Conservation (phyloP, 352 stramenopile species). For the Globisporangium irregulare region DNA sequence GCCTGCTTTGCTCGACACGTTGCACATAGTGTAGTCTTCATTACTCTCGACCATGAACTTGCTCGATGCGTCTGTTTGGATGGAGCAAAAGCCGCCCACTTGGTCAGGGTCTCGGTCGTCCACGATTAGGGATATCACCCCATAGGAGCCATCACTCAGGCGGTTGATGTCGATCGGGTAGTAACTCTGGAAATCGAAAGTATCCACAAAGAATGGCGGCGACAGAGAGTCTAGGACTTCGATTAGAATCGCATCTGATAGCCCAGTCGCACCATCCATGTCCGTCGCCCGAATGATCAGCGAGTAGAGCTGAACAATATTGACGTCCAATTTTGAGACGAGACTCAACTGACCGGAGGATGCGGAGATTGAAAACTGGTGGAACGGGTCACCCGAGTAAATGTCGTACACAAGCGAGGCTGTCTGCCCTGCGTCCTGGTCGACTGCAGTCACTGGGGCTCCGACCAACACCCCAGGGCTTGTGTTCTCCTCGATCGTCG, state of each 20-base stretch:
- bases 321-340: conserved; percentile 30
- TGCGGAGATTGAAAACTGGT: conserved; percentile 39
- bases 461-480: conserved; percentile 15
- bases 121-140: conserved; percentile 34
- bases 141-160: conserved; percentile 40
- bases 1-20: conserved; percentile 16
- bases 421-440: conserved; percentile 49
- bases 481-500: conserved; percentile 8
- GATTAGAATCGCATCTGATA: conserved; percentile 39
- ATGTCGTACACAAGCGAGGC: conserved; percentile 40
- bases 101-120: conserved; percentile 46
- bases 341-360: conserved; percentile 33
- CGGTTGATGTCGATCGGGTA: conserved; percentile 48
- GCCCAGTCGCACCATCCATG: conserved; percentile 29
- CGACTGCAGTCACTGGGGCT: conserved; percentile 29
- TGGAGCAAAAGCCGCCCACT: conserved; percentile 37
- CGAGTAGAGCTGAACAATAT: conserved; percentile 30
- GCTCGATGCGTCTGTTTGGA: conserved; percentile 24
- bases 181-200: conserved; percentile 21
- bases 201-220: conserved; percentile 49
- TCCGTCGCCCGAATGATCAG: conserved; percentile 46
- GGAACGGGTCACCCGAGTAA: conserved; percentile 38
- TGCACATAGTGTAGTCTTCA: conserved; percentile 23
- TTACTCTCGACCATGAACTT: conserved; percentile 28
- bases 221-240: conserved; percentile 36